phyloP scores from a whole-genome alignment of 345 rosid species.

The Mangifera indica region DNA sequence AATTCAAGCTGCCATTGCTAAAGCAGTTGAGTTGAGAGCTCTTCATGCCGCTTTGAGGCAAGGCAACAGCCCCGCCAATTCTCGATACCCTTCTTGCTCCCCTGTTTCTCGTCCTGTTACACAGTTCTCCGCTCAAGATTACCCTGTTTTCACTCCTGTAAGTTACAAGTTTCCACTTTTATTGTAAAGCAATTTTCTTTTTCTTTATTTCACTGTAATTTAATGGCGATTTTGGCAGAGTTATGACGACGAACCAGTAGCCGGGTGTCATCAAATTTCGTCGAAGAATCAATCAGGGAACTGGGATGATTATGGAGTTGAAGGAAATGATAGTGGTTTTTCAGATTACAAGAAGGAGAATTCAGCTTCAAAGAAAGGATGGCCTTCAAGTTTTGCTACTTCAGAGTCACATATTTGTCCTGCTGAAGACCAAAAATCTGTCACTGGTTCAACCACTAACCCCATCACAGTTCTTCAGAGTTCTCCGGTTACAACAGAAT shows the following conservation, averaged over 20 bases:
- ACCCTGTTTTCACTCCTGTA: constrained; percentile 96
- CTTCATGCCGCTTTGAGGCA: constrained; percentile 75
- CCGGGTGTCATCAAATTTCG: constrained; percentile 42
- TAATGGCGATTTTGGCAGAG: constrained; percentile 47
- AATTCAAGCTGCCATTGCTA: constrained; percentile 80
- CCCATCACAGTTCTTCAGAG: constrained; percentile 36
- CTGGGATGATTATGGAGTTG: constrained; percentile 70
- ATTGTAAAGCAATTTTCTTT: not conserved
- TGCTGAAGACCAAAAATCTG: constrained; percentile 52
- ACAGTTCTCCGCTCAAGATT: constrained; percentile 79
- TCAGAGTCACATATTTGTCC: constrained; percentile 53
- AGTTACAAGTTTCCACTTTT: constrained; percentile 26
- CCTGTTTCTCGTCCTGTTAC: constrained; percentile 59
- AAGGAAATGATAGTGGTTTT: constrained; percentile 39
- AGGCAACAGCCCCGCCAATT: constrained; percentile 61
- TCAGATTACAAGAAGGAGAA: constrained; percentile 58
- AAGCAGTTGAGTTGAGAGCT: constrained; percentile 80
- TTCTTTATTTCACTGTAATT: not conserved
- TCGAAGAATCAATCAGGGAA: constrained; percentile 55
- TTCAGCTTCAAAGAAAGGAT: constrained; percentile 56
- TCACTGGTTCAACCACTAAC: constrained; percentile 43
- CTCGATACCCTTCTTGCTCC: constrained; percentile 53
- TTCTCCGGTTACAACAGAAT: constrained; percentile 45
- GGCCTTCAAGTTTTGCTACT: constrained; percentile 33
- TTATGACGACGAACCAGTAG: constrained; percentile 68